phyloP scores from a whole-genome alignment of 1,284 basidiomycete species.

The Porogramme epimiltina region DNA sequence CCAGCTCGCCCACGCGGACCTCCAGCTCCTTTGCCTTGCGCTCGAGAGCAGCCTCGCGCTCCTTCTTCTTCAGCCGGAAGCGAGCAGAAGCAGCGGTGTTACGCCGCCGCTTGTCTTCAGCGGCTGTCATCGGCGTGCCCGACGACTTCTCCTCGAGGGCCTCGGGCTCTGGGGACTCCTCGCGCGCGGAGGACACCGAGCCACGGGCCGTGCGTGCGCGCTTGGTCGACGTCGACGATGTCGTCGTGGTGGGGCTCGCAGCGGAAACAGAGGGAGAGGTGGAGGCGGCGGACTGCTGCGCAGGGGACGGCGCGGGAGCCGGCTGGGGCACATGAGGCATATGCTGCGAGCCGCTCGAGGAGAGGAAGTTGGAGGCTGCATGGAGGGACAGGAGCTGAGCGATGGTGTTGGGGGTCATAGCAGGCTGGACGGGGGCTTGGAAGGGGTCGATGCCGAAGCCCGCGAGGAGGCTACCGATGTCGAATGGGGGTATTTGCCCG shows the following conservation, averaged over 20 bases:
- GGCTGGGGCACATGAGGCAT: constrained; percentile 21
- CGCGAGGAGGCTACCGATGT: constrained; percentile 58
- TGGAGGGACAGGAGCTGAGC: constrained; percentile 68
- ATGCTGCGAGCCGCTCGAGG: constrained; percentile 5
- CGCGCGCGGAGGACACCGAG: constrained; percentile 38
- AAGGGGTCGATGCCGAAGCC: constrained; percentile 66
- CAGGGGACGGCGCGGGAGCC: constrained; percentile 8
- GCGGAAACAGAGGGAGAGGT: constrained; percentile 1
- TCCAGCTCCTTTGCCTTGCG: constrained; percentile 90
- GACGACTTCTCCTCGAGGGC: constrained; percentile 35
- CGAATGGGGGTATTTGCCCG: constrained; percentile 38
- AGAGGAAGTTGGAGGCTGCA: constrained; percentile 33
- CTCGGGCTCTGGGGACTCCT: constrained; percentile 27
- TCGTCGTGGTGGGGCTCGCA: constrained; percentile 28
- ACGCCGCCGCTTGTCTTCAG: constrained; percentile 91
- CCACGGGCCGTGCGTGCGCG: constrained; percentile 56
- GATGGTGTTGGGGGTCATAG: constrained; percentile 42
- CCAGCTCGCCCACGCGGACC: constrained; percentile 77
- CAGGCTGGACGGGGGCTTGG: constrained; percentile 23
- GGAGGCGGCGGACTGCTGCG: constrained; percentile 24
- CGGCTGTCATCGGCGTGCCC: constrained; percentile 41
- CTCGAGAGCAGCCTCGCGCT: constrained; percentile 93
- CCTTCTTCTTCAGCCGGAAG: constrained; percentile 98
- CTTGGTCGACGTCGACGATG: constrained; percentile 44
- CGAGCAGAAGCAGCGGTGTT: constrained; percentile 98